A percentile compares a stretch with the other conserved stretches of the same genome.
Conservation (phyloP, 1,284 basidiomycete species). For the Chondrostereum purpureum region DNA sequence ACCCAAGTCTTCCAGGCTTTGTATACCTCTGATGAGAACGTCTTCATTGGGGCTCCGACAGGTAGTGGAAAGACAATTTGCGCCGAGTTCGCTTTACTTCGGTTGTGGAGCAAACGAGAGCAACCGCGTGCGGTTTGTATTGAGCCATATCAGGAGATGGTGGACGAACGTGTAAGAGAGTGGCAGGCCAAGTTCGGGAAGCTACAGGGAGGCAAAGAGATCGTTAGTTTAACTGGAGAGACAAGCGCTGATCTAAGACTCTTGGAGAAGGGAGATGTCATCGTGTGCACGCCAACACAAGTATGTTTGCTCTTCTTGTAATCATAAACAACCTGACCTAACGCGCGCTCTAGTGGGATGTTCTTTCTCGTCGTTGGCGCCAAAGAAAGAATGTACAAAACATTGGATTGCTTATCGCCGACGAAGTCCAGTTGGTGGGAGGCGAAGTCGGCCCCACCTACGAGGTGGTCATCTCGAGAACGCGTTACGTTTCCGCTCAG, state of each 20-base stretch:
- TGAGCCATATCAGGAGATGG: slow-evolving; percentile 96
- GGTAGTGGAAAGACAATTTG: slow-evolving; percentile 97
- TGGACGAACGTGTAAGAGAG: slow-evolving; percentile 82
- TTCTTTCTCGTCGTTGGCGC: slow-evolving; percentile 93
- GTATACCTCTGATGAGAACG: slow-evolving; percentile 93
- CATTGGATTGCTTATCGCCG: slow-evolving; percentile 88
- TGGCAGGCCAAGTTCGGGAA: slow-evolving; percentile 84
- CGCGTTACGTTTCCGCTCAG: slow-evolving; percentile 94
- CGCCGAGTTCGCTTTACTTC: slow-evolving; percentile 90
- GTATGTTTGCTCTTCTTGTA: slow-evolving; percentile 31
- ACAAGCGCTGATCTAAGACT: slow-evolving; percentile 89
- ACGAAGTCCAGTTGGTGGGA: slow-evolving; percentile 92
- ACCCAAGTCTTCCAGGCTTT: slow-evolving; percentile 98
- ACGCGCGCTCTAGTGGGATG: slow-evolving; percentile 77
- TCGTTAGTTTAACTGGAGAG: slow-evolving; percentile 91
- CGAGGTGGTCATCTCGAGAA: slow-evolving; percentile 91
- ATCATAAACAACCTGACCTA: slow-evolving; percentile 13
- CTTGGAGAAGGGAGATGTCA: slow-evolving; percentile 87
- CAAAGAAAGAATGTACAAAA: slow-evolving; percentile 95
- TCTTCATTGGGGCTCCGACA: slow-evolving; percentile 93
- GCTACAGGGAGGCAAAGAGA: slow-evolving; percentile 86
- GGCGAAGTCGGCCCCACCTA: slow-evolving; percentile 93
- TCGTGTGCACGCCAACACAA: slow-evolving; percentile 88
- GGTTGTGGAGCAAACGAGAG: slow-evolving; percentile 86
- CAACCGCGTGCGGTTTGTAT: slow-evolving; percentile 89